phyloP scores from a whole-genome alignment of 805 yeast genomes.

The Ogataea angusta region DNA sequence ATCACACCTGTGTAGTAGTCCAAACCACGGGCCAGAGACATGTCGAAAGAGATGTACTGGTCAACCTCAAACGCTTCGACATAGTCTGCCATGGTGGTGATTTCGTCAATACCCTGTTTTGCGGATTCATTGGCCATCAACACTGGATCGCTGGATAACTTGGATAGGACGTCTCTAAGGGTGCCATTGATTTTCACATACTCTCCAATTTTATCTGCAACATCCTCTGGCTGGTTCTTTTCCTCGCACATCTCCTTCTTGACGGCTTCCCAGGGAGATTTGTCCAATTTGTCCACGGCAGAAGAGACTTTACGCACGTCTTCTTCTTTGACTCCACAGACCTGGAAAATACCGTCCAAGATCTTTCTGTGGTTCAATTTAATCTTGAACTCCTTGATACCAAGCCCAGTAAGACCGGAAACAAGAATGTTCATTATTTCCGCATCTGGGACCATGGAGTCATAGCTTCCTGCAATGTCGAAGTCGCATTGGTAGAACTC shows the following conservation, averaged over 20 bases:
- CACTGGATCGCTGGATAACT: conserved; percentile 53
- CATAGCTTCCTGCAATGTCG: conserved; percentile 92
- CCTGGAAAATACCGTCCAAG: conserved; percentile 91
- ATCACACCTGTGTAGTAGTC: conserved; percentile 97
- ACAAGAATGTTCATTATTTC: conserved; percentile 79
- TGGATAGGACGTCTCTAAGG: conserved; percentile 56
- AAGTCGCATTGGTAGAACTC: conserved; percentile 99
- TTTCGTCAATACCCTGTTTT: conserved; percentile 75
- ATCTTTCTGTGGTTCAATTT: conserved; percentile 95
- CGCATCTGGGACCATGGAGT: conserved; percentile 94
- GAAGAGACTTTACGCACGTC: conserved; percentile 91
- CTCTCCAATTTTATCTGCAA: conserved; percentile 90
- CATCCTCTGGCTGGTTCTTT: conserved; percentile 85
- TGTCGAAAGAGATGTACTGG: conserved; percentile 72
- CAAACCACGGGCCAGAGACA: conserved; percentile 94
- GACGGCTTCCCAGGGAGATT: conserved; percentile 92
- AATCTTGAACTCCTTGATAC: conserved; percentile 84
- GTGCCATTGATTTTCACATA: conserved; percentile 84
- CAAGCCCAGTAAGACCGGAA: conserved; percentile 80
- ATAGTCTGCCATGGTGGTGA: conserved; percentile 70
- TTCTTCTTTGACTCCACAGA: conserved; percentile 90
- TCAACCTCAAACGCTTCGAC: conserved; percentile 79
- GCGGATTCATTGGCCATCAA: conserved; percentile 70
- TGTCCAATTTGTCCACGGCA: conserved; percentile 96
- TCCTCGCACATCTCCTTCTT: conserved; percentile 89